Conservation (phyloP, 164 flowering plant species). For the Macadamia integrifolia region DNA sequence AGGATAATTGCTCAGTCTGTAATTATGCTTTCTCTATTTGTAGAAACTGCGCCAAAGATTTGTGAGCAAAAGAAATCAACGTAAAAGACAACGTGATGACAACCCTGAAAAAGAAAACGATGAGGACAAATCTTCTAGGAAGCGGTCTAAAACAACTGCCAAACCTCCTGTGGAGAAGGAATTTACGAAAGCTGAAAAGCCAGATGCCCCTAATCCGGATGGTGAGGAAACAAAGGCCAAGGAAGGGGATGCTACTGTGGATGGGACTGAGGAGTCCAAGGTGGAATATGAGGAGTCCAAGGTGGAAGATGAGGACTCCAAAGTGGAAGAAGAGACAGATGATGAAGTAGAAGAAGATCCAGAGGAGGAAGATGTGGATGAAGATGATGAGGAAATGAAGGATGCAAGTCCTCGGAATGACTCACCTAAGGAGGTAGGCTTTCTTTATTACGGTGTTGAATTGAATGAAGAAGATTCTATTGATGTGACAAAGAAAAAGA, state of each 20-base stretch:
- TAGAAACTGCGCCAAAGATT: slow-evolving; percentile 65
- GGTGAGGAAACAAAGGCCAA: slow-evolving; percentile 18
- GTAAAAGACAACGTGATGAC: slow-evolving; percentile 69
- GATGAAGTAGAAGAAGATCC: slow-evolving; percentile 35
- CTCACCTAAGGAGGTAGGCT: slow-evolving; percentile 37
- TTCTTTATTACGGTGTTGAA: neutral
- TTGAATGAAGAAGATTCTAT: neutral
- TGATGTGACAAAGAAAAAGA: too few relatives aligned
- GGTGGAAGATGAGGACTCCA: slow-evolving; percentile 41
- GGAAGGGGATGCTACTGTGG: slow-evolving; percentile 22
- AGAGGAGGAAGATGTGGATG: slow-evolving; percentile 66
- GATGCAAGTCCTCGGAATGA: slow-evolving; percentile 32
- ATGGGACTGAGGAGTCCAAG: slow-evolving; percentile 22
- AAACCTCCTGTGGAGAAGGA: slow-evolving; percentile 27
- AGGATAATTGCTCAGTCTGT: slow-evolving; percentile 1
- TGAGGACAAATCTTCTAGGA: slow-evolving; percentile 28
- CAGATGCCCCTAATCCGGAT: slow-evolving; percentile 19
- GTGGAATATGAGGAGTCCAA: slow-evolving; percentile 22
- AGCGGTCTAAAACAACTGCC: slow-evolving; percentile 44
- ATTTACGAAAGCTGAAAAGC: slow-evolving; percentile 20
- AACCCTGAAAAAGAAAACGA: slow-evolving; percentile 32
- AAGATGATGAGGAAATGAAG: slow-evolving; percentile 57
- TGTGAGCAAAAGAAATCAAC: slow-evolving; percentile 55
- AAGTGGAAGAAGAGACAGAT: slow-evolving; percentile 12
- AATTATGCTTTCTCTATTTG: slow-evolving; percentile 7